These are phyloP conservation scores for Skeletonema grethae DNA, from an alignment of 108 stramenopile species.

Conservation along the genomic window DNA sequence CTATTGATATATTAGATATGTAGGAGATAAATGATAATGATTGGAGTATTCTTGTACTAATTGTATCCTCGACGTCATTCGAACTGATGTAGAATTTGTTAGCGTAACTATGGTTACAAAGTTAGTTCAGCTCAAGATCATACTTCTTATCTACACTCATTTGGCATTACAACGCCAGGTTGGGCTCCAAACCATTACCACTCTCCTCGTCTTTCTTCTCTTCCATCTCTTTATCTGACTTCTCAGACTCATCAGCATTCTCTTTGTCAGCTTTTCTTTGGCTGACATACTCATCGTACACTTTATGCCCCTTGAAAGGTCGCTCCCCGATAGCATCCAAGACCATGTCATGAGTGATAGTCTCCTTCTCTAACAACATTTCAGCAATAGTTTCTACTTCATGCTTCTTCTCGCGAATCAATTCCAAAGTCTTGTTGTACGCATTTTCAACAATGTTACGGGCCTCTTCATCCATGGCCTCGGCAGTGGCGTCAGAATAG, in stretches of 20 bases:
- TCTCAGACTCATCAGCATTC: constrained; percentile 27
- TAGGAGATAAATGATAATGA: too few species aligned
- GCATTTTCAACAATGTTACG: constrained; percentile 89
- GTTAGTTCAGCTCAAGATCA: not conserved
- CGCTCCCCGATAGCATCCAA: constrained; percentile 89
- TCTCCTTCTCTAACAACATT: constrained; percentile 93
- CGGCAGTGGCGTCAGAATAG: constrained; percentile 93
- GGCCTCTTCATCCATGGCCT: constrained; percentile 97
- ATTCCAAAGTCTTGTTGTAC: constrained; percentile 78
- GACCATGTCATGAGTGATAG: constrained; percentile 96
- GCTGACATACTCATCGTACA: constrained; percentile 90
- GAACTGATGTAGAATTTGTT: too few species aligned
- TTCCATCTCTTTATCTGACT: constrained; percentile 39
- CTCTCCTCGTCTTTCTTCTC: constrained; percentile 42
- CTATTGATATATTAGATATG: too few species aligned
- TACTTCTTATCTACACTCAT: not conserved
- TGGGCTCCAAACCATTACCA: constrained; percentile 38
- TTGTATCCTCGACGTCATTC: too few species aligned
- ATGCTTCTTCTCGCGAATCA: constrained; percentile 80
- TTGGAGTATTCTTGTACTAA: too few species aligned
- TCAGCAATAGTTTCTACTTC: constrained; percentile 86
- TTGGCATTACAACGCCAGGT: constrained; percentile 29
- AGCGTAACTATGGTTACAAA: not conserved
- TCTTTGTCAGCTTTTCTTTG: constrained; percentile 41
- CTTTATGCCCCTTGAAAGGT: constrained; percentile 79